phyloP scores from a whole-genome alignment of 2,329 filamentous ascomycete species.

The Talaromyces funiculosus region DNA sequence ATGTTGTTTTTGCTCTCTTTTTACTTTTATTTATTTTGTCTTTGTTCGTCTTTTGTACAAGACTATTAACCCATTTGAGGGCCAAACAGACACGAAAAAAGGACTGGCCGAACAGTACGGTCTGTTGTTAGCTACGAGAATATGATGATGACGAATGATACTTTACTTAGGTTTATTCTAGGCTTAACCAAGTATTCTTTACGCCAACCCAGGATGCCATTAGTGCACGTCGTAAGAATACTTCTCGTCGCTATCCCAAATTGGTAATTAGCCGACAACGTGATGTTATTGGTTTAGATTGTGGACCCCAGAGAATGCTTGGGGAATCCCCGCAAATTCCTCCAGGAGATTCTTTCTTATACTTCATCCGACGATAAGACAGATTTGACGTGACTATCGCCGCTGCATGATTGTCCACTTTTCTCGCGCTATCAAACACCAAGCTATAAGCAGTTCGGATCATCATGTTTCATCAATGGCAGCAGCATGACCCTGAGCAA shows the following conservation, averaged over 20 bases:
- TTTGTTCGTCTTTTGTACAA: neutral
- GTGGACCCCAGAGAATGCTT: neutral
- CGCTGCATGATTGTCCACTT: neutral
- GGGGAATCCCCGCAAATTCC: slow-evolving; percentile 2
- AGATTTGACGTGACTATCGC: neutral
- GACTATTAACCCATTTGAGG: neutral
- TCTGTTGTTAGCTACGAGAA: slow-evolving; percentile 2
- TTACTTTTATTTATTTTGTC: neutral
- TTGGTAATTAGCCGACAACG: neutral
- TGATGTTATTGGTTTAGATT: no score
- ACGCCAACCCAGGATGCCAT: no score
- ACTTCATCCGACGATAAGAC: neutral
- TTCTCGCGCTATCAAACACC: neutral
- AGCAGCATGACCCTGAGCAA: slow-evolving; percentile 9
- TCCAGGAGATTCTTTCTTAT: neutral
- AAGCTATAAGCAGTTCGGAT: neutral
- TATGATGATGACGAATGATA: slow-evolving; percentile 3
- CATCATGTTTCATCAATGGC: slow-evolving; percentile 11
- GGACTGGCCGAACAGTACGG: slow-evolving; percentile 9
- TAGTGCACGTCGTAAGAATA: neutral
- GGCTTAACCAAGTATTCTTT: neutral
- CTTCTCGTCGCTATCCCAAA: neutral
- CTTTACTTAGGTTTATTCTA: neutral
- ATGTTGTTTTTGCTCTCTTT: neutral
- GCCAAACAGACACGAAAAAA: neutral